Percentiles rank a stretch among this genome's conserved stretches.
Conservation (phyloP, 768 basidiomycete genomes). For the Tricholoma terreum region DNA sequence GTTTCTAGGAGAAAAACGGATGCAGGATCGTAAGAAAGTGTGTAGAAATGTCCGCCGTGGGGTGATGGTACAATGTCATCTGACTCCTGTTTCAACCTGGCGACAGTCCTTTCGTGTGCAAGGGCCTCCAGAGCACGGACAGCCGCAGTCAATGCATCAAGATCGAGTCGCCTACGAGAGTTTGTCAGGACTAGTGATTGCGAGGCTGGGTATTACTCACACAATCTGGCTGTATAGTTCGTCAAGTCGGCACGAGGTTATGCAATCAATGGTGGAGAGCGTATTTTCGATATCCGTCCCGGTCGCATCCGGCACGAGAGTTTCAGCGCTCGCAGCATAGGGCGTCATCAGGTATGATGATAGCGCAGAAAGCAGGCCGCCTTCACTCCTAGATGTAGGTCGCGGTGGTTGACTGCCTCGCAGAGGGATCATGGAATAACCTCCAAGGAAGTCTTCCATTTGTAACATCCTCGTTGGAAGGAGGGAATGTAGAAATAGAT, state of each 20-base stretch:
- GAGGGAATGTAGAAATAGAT: slow-evolving; percentile 90
- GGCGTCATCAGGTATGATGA: slow-evolving; percentile 98
- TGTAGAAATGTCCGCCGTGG: slow-evolving; percentile 42
- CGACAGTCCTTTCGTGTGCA: slow-evolving; percentile 87
- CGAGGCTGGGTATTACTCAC: slow-evolving; percentile 43
- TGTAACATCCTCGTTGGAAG: slow-evolving; percentile 88
- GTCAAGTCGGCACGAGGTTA: slow-evolving; percentile 89
- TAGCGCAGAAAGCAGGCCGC: slow-evolving; percentile 89
- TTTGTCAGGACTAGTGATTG: slow-evolving; percentile 1
- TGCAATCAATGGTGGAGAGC: slow-evolving; percentile 91
- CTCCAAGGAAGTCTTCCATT: slow-evolving; percentile 99
- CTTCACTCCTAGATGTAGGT: slow-evolving; percentile 66
- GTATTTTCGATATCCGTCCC: slow-evolving; percentile 93
- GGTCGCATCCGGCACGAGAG: slow-evolving; percentile 80
- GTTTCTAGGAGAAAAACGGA: slow-evolving; percentile 93
- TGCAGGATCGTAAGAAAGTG: slow-evolving; percentile 90
- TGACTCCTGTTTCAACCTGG: slow-evolving; percentile 64
- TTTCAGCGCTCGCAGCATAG: slow-evolving; percentile 73
- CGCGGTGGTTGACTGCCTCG: slow-evolving; percentile 68
- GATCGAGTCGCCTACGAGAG: slow-evolving; percentile 62
- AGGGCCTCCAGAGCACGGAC: slow-evolving; percentile 85
- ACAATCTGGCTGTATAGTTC: slow-evolving; percentile 92
- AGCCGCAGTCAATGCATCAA: slow-evolving; percentile 79
- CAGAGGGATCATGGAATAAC: slow-evolving; percentile 88
- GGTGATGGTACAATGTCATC: slow-evolving; percentile 50